phyloP scores from a whole-genome alignment of 192 early-diverging fungal species.

The Pecoramyces ruminantium region DNA sequence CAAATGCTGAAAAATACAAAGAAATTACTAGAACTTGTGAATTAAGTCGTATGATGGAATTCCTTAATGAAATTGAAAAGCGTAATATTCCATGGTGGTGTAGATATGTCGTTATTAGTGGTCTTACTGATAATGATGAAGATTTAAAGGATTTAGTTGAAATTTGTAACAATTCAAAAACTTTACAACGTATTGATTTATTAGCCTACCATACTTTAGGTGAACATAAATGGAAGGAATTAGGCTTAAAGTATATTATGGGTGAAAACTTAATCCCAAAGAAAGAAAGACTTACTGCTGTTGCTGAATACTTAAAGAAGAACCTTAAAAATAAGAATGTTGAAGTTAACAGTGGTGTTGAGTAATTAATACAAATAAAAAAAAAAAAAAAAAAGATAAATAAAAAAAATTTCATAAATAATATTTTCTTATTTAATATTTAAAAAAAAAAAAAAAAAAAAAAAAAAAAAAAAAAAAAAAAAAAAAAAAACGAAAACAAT shows the following conservation, averaged over 20 bases:
- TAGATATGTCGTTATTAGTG: neutral
- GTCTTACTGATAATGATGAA: neutral
- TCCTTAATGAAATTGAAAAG: neutral
- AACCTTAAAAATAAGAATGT: neutral
- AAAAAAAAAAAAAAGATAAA: too few relatives aligned
- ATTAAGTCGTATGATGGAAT: neutral
- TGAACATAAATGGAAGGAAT: conserved; percentile 1
- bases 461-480: too few relatives aligned
- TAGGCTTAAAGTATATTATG: neutral
- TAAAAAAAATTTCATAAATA: too few relatives aligned
- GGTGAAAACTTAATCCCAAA: neutral
- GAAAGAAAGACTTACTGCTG: neutral
- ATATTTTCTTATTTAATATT: too few relatives aligned
- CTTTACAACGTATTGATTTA: neutral
- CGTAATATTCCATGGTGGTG: conserved; percentile 1
- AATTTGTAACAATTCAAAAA: neutral
- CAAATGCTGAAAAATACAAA: neutral
- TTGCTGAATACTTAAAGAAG: neutral
- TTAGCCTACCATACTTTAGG: conserved; percentile 2
- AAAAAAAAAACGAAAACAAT: too few relatives aligned
- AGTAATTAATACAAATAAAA: too few relatives aligned
- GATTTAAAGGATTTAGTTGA: neutral
- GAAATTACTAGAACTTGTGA: neutral
- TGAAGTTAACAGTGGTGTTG: neutral
- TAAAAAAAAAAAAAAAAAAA: too few relatives aligned